Conservation (phyloP, 129 eudicot species). For the Chrysanthemum seticuspe region DNA sequence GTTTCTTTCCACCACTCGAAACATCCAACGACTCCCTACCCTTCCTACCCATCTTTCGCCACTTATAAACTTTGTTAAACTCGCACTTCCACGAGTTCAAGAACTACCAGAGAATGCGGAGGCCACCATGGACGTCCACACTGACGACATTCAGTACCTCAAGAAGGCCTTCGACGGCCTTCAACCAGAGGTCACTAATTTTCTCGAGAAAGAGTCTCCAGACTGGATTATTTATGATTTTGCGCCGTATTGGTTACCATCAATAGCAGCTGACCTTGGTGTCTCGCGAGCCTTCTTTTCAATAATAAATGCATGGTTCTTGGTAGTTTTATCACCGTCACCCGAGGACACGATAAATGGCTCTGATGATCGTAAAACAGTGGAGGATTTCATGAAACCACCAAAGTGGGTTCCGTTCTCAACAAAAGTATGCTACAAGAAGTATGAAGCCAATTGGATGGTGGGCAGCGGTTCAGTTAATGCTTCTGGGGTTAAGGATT, state of each 20-base stretch:
- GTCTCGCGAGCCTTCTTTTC: conserved; percentile 26
- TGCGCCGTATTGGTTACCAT: too few species aligned
- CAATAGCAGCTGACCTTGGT: too few species aligned
- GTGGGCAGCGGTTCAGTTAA: not conserved
- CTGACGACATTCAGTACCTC: conserved; percentile 30
- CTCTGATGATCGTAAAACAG: conserved; percentile 18
- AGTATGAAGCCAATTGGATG: conserved; percentile 28
- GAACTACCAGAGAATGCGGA: conserved; percentile 17
- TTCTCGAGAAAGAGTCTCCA: too few species aligned
- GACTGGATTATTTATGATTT: too few species aligned
- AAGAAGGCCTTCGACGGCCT: conserved; percentile 45
- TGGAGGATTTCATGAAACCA: conserved; percentile 27
- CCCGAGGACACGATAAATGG: conserved; percentile 19
- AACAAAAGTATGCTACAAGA: conserved; percentile 25
- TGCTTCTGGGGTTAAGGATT: conserved; percentile 29
- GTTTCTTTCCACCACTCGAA: conserved; percentile 39
- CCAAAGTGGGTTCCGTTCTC: conserved; percentile 43
- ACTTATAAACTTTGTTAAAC: conserved; percentile 19
- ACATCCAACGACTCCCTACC: conserved; percentile 49
- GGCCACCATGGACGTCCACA: too few species aligned
- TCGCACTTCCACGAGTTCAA: conserved; percentile 29
- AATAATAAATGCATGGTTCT: conserved; percentile 21
- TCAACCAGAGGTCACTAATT: not conserved
- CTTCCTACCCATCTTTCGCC: conserved; percentile 17
- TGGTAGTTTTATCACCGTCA: conserved; percentile 16